Evolutionary conservation across 1,284 basidiomycete species (phyloP), one percentile per base, ranked within the genome.

Genomic region (Phellopilus nigrolimitatus): DNA sequence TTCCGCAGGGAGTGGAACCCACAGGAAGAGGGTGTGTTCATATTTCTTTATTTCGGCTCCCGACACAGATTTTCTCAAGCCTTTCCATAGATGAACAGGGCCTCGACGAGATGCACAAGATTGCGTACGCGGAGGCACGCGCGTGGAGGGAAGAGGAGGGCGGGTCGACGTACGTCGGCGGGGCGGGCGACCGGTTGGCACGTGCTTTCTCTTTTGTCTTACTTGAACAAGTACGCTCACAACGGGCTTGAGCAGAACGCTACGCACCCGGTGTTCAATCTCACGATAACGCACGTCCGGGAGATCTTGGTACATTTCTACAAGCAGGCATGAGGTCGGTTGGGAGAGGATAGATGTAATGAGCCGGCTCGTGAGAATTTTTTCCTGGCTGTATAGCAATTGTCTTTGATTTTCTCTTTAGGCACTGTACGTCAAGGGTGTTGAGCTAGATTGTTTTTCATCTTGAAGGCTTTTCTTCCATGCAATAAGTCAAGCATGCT

Each of bases 261-360:
- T 1, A 91, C 88, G 0, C 89, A 92, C 59, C 91, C 92, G 0
- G 60, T 95, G n/a, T 88, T 92, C 66, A 92, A 93, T 60, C 66
- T 95, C 38, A 86, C 89, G 0, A 76, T 84, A 4, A 83, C 87
- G 0, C 83, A 91, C 60, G 70, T 83, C 1, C 79, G 88, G 59
- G 77, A 68, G 0, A 79, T 94, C 33, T 80, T 91, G 76, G 70
- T 75, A 4, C 74, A 91, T 67, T 93, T 92, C 64, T 93, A 93
- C 66, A 69, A 72, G 3, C 88, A 92, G 58, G 28, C 5, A 22
- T 44, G 28, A 51, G 13, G 8, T 15, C n/a, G n/a, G n/a, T n/a
- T n/a, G n/a, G n/a, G n/a, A n/a, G n/a, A n/a, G n/a, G n/a, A n/a
- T n/a, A n/a, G n/a, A n/a, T n/a, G n/a, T n/a, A n/a, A n/a, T n/a